A percentile compares a stretch with the other conserved stretches of the same genome.
phyloP scores from a whole-genome alignment of 1,284 basidiomycete species.

The Hemileia vastatrix region DNA sequence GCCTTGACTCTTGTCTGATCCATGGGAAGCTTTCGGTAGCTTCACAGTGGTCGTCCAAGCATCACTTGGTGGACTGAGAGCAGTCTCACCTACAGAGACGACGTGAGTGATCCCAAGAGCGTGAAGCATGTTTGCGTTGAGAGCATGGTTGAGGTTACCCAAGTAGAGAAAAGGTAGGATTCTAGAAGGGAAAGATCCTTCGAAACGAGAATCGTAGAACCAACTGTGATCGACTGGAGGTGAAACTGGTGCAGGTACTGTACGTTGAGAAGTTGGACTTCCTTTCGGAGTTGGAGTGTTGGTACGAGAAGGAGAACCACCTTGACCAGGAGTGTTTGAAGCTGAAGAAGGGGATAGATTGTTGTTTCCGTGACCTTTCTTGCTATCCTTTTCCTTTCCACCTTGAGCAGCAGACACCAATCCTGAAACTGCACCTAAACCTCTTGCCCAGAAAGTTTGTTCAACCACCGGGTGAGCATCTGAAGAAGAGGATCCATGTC shows the following conservation, averaged over 20 bases:
- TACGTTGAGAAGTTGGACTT: slow-evolving; percentile 8
- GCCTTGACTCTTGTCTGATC: slow-evolving; percentile 1
- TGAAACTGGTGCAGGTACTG: slow-evolving; percentile 46
- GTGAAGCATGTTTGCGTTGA: slow-evolving; percentile 89
- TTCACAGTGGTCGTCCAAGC: slow-evolving; percentile 44
- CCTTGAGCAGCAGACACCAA: slow-evolving; percentile 6
- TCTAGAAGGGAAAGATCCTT: slow-evolving; percentile 88
- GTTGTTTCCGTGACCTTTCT: background rate
- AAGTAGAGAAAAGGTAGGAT: slow-evolving; percentile 91
- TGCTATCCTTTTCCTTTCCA: background rate
- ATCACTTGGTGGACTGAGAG: slow-evolving; percentile 51
- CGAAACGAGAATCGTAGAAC: slow-evolving; percentile 86
- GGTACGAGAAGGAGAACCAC: background rate
- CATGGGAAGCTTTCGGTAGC: slow-evolving; percentile 13
- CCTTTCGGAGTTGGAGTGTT: background rate
- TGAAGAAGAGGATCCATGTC: background rate
- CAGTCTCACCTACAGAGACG: slow-evolving; percentile 90
- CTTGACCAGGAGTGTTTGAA: background rate
- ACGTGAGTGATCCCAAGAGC: slow-evolving; percentile 95
- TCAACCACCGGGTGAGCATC: slow-evolving; percentile 8
- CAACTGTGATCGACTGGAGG: slow-evolving; percentile 54
- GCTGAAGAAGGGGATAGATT: background rate
- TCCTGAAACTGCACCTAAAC: slow-evolving; percentile 21
- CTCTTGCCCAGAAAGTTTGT: slow-evolving; percentile 24
- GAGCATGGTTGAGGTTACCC: slow-evolving; percentile 85